Evolutionary conservation across 2,329 filamentous ascomycete species (phyloP).

Genomic region (Scytalidium sp.): DNA sequence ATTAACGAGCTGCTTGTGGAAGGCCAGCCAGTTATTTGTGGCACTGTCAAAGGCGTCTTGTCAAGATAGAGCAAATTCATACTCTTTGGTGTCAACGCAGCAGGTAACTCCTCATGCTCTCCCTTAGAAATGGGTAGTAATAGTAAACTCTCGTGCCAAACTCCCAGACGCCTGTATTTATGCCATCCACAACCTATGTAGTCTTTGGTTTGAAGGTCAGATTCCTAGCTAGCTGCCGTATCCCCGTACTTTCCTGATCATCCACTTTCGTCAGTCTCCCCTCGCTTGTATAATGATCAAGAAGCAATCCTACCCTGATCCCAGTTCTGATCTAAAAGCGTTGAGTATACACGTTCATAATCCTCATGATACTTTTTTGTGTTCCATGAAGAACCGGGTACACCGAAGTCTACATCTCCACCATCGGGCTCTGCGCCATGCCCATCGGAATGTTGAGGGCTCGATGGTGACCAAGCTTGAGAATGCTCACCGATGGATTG

Average conservation of each 20-base stretch:
- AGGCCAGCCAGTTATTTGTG: slow-evolving; percentile 21
- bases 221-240: neutral
- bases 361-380: slow-evolving; percentile 57
- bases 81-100: neutral
- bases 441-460: neutral
- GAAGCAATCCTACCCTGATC: slow-evolving; percentile 36
- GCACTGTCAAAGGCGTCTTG: slow-evolving; percentile 24
- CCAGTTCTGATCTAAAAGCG: slow-evolving; percentile 49
- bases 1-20: slow-evolving; percentile 27
- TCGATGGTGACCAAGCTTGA: neutral
- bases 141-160: too few species aligned
- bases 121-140: too few species aligned
- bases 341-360: slow-evolving; percentile 44
- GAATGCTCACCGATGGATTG: neutral
- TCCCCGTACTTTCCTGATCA: neutral
- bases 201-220: neutral
- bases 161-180: too few species aligned
- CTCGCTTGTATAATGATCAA: neutral
- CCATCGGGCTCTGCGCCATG: neutral
- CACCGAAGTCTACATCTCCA: slow-evolving; percentile 20
- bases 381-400: slow-evolving; percentile 49
- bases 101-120: too few species aligned
- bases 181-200: too few species aligned
- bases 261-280: neutral
- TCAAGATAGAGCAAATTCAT: slow-evolving; percentile 15